Base-by-base conservation (phyloP, 2,329 filamentous ascomycete genomes). In the Penicillium thymicola region DNA sequence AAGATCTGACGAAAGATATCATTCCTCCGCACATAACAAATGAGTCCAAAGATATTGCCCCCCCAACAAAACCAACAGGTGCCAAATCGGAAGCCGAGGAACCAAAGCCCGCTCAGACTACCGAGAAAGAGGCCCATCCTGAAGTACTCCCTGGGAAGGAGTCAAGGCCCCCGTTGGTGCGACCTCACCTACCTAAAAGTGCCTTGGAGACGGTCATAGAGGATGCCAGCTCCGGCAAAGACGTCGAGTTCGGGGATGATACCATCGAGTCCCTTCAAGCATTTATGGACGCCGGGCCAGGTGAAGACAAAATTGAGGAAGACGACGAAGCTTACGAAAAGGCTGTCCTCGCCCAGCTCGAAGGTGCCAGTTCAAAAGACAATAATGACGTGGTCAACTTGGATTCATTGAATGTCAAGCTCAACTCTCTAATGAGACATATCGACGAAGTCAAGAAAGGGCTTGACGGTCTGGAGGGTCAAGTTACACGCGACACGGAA, bases 191-290 rank as follows among this genome's bases (percentile, higher is more conserved):
- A 28, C 76, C 76, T 18, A 74, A 73, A 47, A 78, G 76, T 57
- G 76, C 70, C 4, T 59, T 78, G 18, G 75, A 76, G 54, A 72
- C 72, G 3, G 71, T 78, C 25, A 69, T 78, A 37, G 72, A 76
- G 50, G 70, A 76, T 53, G 68, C 68, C 23, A 76, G 69, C 56
- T 70, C 72, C 2, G 67, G 75, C 48, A 73, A 72, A 30, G 71
- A 76, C 21, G 64, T 78, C 18, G 68, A 70, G 13, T 59, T 77
- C 5, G 75, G 76, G 13, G 76, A 79, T 54, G 75, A 75, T 58
- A 79, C 77, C 2, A 71, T 79, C 41, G 74, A 78, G 50, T 78
- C 75, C 18, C 71, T 79, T 18, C 71, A 77, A 51, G 69, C 73
- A 14, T 65, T 79, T 25, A 64, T 79, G 40, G 67, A 75, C 9